These are phyloP conservation scores for Chrysoporthe deuterocubensis DNA, from an alignment of 2,329 filamentous ascomycete genomes.

Conservation along the genomic window DNA sequence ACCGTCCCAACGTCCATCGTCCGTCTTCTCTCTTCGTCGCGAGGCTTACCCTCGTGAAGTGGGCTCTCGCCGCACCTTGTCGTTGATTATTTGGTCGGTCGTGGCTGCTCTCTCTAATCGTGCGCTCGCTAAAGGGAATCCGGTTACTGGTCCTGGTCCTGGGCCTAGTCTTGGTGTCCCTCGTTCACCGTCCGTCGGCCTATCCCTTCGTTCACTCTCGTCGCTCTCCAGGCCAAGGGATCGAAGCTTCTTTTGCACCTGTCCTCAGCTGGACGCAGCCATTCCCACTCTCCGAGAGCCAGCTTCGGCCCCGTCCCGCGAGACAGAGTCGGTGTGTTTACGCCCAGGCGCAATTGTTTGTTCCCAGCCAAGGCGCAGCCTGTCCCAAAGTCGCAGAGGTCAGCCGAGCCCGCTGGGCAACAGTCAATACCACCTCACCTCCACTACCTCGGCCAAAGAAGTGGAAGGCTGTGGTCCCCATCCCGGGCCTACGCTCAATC, in stretches of 20 bases:
- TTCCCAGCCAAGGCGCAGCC: background rate
- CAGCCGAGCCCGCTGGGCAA: background rate
- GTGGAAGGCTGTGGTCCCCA: slow-evolving; percentile 2
- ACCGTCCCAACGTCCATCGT: background rate
- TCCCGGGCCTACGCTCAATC: background rate
- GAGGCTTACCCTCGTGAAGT: background rate
- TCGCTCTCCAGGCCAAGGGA: background rate
- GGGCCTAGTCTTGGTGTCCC: background rate
- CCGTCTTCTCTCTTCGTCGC: background rate
- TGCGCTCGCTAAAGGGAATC: background rate
- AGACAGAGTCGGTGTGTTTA: background rate
- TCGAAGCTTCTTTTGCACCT: background rate
- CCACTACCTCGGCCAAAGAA: background rate
- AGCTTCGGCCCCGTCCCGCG: background rate
- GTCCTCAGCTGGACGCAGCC: background rate
- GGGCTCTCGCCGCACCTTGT: background rate
- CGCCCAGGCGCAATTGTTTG: background rate
- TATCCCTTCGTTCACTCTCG: background rate
- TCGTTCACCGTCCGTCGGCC: background rate
- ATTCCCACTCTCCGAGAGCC: background rate
- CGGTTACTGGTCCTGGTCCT: background rate
- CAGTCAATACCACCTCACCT: background rate
- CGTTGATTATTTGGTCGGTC: background rate
- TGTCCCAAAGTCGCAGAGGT: background rate
- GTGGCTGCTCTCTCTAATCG: background rate